A percentile compares a stretch with the other conserved stretches of the same genome.
Evolutionary conservation across 1,284 basidiomycete genomes (phyloP).

Genomic region (Malassezia brasiliensis): DNA sequence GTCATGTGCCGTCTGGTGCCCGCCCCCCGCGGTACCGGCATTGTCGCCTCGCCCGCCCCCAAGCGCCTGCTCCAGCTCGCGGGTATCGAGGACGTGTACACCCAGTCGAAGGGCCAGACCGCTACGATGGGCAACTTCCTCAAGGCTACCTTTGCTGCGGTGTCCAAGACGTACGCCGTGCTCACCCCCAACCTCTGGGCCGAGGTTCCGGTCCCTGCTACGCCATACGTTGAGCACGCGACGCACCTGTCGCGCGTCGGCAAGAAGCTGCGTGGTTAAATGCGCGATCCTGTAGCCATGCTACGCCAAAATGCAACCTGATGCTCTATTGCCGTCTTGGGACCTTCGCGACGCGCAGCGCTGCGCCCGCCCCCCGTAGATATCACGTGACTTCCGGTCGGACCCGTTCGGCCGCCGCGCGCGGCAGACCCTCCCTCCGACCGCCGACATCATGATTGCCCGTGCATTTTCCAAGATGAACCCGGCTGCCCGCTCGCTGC

Average conservation of each 20-base stretch:
- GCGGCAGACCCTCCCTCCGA: background rate
- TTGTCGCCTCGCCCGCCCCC: constrained; percentile 94
- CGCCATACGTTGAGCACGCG: constrained; percentile 45
- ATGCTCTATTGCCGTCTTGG: no score
- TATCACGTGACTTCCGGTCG: constrained; percentile 13
- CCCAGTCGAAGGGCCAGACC: constrained; percentile 93
- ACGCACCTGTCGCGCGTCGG: constrained; percentile 41
- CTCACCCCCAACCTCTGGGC: constrained; percentile 92
- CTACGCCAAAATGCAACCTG: constrained; percentile 11
- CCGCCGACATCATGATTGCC: constrained; percentile 15
- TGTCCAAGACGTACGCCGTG: constrained; percentile 95
- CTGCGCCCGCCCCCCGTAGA: background rate
- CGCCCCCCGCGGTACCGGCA: constrained; percentile 93
- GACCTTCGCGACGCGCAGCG: background rate
- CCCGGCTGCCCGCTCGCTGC: constrained; percentile 14
- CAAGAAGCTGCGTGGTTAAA: constrained; percentile 30
- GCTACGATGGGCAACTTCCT: constrained; percentile 99
- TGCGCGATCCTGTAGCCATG: background rate
- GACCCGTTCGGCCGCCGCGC: constrained; percentile 10
- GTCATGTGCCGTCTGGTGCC: constrained; percentile 99
- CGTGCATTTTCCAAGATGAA: constrained; percentile 12
- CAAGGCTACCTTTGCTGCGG: constrained; percentile 93
- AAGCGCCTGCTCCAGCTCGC: constrained; percentile 96
- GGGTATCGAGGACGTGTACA: constrained; percentile 87
- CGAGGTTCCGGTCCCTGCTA: constrained; percentile 71